Evolutionary conservation across 495 filamentous ascomycete genomes (phyloP).

Genomic region (Staphylotrichum tortipilum): DNA sequence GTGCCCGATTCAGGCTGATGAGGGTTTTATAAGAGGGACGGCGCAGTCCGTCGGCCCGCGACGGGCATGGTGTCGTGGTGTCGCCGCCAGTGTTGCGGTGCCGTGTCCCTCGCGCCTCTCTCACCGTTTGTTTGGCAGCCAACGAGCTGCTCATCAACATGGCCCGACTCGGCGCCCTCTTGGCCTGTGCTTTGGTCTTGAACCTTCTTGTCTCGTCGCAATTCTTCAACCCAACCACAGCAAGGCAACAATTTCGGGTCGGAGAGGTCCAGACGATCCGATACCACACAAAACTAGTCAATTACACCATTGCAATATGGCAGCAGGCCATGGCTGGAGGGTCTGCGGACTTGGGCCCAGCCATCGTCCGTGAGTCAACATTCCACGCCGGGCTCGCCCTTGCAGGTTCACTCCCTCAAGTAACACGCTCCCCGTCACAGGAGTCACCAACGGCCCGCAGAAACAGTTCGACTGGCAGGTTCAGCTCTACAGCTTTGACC

Average conservation of each 20-base stretch:
- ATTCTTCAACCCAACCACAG: background rate
- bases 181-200: background rate
- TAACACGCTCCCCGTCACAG: background rate
- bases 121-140: background rate
- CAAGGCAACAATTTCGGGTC: background rate
- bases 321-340: background rate
- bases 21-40: background rate
- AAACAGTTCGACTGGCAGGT: background rate
- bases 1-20: no score
- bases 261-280: background rate
- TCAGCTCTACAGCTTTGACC: background rate
- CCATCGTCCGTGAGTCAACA: background rate
- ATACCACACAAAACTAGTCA: background rate
- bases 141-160: background rate
- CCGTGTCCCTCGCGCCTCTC: no score
- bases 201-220: background rate
- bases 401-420: background rate
- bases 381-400: background rate
- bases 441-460: background rate
- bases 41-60: background rate
- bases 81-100: no score
- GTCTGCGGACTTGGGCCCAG: background rate
- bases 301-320: background rate
- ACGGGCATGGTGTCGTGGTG: no score
- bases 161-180: background rate